A percentile compares a stretch with the other conserved stretches of the same genome.
phyloP scores from a whole-genome alignment of 768 basidiomycete genomes.

The Leccinum longicurvipes region DNA sequence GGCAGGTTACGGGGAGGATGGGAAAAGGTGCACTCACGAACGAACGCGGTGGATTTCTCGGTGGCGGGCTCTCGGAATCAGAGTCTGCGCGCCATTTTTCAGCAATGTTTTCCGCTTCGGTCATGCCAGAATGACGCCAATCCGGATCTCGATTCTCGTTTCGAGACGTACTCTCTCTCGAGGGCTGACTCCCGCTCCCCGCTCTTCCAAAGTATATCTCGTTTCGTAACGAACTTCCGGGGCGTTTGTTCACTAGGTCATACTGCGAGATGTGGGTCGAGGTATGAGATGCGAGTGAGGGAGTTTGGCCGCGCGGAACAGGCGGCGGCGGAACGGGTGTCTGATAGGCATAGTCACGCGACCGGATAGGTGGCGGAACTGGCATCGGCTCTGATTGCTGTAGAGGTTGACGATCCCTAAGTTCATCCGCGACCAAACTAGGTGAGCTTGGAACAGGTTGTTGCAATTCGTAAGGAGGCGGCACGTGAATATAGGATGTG shows the following conservation, averaged over 20 bases:
- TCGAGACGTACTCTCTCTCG: constrained; percentile 16
- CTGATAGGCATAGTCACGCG: constrained; percentile 32
- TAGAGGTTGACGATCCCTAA: constrained; percentile 8
- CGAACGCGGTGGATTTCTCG: constrained; percentile 18
- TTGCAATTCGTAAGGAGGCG: constrained; percentile 19
- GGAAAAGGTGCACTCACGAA: constrained; percentile 13
- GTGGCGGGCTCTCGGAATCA: constrained; percentile 14
- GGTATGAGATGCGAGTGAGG: constrained; percentile 25
- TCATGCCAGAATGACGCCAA: constrained; percentile 17
- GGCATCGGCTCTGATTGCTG: constrained; percentile 10
- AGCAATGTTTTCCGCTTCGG: constrained; percentile 24
- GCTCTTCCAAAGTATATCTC: constrained; percentile 20
- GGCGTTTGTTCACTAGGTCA: constrained; percentile 27
- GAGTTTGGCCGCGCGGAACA: constrained; percentile 11
- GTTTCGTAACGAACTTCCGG: constrained; percentile 24
- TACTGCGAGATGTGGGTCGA: constrained; percentile 33
- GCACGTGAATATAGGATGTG: constrained; percentile 22
- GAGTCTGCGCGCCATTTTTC: constrained; percentile 33
- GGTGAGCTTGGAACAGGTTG: constrained; percentile 16
- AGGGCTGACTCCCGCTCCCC: constrained; percentile 25
- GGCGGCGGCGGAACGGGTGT: constrained; percentile 7
- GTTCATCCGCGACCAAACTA: constrained; percentile 10
- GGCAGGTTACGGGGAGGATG: no score
- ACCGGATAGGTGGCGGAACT: constrained; percentile 23
- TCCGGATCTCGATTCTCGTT: constrained; percentile 16